A percentile compares a stretch with the other conserved stretches of the same genome.
These are phyloP conservation scores for Cryptococcus sp. DNA, from an alignment of 1,284 basidiomycete genomes.

Conservation along the genomic window DNA sequence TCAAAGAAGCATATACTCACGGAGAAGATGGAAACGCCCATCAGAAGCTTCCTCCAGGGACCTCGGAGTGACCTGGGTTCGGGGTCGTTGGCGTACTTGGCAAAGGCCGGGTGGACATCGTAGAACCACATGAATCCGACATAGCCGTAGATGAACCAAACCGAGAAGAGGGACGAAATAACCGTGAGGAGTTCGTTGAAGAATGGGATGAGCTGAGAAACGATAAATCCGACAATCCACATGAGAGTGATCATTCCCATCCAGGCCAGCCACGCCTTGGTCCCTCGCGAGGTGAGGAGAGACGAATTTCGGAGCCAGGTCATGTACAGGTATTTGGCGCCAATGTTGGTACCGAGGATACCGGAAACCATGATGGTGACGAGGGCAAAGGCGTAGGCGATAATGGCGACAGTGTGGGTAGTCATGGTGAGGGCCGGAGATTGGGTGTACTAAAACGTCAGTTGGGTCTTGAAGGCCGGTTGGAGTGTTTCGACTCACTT, in stretches of 20 bases:
- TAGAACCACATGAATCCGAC: slow-evolving; percentile 38
- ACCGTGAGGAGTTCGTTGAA: slow-evolving; percentile 44
- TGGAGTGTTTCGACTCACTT: too few species aligned
- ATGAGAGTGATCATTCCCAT: slow-evolving; percentile 31
- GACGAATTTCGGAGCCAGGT: slow-evolving; percentile 26
- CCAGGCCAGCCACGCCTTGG: slow-evolving; percentile 30
- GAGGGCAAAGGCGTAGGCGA: slow-evolving; percentile 34
- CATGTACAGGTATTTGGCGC: slow-evolving; percentile 41
- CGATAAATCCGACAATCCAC: slow-evolving; percentile 38
- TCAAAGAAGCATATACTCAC: neutral
- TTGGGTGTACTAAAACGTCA: slow-evolving; percentile 19
- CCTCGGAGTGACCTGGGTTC: slow-evolving; percentile 10
- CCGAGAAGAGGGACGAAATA: slow-evolving; percentile 37
- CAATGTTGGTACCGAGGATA: slow-evolving; percentile 38
- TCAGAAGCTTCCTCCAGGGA: slow-evolving; percentile 20
- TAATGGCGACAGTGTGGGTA: slow-evolving; percentile 25
- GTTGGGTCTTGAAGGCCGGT: too few species aligned
- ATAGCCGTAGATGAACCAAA: slow-evolving; percentile 40
- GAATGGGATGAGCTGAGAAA: slow-evolving; percentile 40
- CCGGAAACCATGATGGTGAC: slow-evolving; percentile 41
- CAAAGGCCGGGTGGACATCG: slow-evolving; percentile 23
- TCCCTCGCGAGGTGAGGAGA: slow-evolving; percentile 28
- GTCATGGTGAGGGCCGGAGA: slow-evolving; percentile 40
- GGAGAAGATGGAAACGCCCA: slow-evolving; percentile 6
- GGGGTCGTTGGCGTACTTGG: slow-evolving; percentile 13